Conservation (phyloP, 2,329 filamentous ascomycete species). For the Aspergillus luchuensis region DNA sequence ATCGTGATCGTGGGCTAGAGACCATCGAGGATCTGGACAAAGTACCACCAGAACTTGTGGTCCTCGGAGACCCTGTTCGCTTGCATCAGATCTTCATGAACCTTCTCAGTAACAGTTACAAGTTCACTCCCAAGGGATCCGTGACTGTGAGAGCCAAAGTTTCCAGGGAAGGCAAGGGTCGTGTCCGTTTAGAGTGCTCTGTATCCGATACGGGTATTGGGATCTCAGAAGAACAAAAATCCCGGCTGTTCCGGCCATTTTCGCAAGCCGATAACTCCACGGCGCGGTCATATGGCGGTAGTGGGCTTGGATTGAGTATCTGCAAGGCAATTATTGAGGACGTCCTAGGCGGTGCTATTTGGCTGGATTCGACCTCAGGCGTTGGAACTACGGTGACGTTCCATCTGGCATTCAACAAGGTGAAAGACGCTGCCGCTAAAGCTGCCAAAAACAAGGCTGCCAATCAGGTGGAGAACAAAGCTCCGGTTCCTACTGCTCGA, state of each 20-base stretch:
- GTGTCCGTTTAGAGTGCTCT: constrained; percentile 77
- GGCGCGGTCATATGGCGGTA: constrained; percentile 87
- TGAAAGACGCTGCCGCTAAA: constrained; percentile 59
- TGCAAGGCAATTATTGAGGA: constrained; percentile 93
- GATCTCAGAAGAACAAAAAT: constrained; percentile 73
- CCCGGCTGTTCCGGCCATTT: constrained; percentile 88
- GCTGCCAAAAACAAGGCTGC: constrained; percentile 56
- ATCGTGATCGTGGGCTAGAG: constrained; percentile 61
- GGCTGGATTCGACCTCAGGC: constrained; percentile 74
- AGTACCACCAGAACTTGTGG: constrained; percentile 61
- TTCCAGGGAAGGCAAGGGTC: constrained; percentile 69
- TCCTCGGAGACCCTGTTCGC: constrained; percentile 82
- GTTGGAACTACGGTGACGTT: constrained; percentile 68
- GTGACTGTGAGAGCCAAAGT: constrained; percentile 80
- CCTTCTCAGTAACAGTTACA: constrained; percentile 87
- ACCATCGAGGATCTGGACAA: constrained; percentile 66
- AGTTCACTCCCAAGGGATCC: constrained; percentile 85
- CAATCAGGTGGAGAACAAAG: constrained; percentile 45
- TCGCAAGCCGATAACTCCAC: constrained; percentile 91
- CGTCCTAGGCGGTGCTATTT: constrained; percentile 84
- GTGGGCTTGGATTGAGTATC: constrained; percentile 86
- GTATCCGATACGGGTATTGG: constrained; percentile 90
- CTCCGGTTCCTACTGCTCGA: constrained; percentile 52
- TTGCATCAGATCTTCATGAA: constrained; percentile 79
- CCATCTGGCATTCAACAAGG: constrained; percentile 82